A percentile compares a stretch with the other conserved stretches of the same genome.
These are phyloP conservation scores for Lachancea sp. DNA, from an alignment of 805 yeast genomes.

Conservation along the genomic window DNA sequence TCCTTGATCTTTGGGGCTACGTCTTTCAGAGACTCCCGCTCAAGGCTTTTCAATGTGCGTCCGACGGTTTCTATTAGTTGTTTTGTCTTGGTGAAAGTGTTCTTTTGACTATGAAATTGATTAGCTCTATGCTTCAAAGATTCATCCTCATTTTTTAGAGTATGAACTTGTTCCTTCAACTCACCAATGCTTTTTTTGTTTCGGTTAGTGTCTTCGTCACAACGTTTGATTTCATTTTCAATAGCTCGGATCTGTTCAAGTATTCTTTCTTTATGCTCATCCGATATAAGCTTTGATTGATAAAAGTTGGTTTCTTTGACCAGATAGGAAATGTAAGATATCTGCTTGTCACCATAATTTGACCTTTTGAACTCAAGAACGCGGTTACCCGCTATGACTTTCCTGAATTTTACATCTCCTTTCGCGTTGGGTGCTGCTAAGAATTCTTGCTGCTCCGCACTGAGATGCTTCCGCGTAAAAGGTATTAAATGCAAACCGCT, in stretches of 20 bases:
- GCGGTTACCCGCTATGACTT: constrained; percentile 54
- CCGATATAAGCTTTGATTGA: constrained; percentile 21
- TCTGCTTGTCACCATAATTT: constrained; percentile 54
- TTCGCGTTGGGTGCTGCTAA: constrained; percentile 33
- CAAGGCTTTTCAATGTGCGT: constrained; percentile 31
- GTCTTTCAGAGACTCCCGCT: constrained; percentile 38
- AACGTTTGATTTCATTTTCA: constrained; percentile 10
- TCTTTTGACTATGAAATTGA: constrained; percentile 15
- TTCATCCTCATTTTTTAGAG: background rate
- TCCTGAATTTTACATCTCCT: constrained; percentile 44
- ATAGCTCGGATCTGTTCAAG: constrained; percentile 13
- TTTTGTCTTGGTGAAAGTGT: constrained; percentile 18
- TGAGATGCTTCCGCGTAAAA: constrained; percentile 44
- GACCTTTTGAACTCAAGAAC: constrained; percentile 51
- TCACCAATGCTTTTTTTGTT: constrained; percentile 16
- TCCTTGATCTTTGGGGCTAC: constrained; percentile 35
- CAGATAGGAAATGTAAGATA: constrained; percentile 31
- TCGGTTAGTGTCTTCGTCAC: constrained; percentile 6
- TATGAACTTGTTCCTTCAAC: constrained; percentile 15
- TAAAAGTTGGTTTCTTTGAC: constrained; percentile 19
- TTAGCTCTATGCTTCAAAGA: constrained; percentile 6
- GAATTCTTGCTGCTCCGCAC: constrained; percentile 35
- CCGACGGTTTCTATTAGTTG: constrained; percentile 26
- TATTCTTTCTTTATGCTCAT: constrained; percentile 19
- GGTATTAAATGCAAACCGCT: constrained; percentile 54